Conservation (phyloP, 1,284 basidiomycete genomes). For the Clitocybe nebularis region DNA sequence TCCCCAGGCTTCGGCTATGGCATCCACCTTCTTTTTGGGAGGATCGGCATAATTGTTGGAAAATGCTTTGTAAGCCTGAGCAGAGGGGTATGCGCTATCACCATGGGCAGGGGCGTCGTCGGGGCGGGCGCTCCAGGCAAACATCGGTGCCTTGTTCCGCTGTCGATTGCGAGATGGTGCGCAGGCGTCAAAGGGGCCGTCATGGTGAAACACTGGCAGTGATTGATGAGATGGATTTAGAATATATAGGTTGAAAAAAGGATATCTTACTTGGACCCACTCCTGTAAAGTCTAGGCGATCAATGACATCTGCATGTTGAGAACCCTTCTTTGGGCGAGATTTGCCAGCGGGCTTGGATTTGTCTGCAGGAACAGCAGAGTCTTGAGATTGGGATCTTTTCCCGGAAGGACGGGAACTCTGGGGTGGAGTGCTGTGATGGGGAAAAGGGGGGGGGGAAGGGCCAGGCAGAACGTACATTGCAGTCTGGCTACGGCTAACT, state of each 20-base stretch:
- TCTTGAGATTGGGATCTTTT: slow-evolving; percentile 73
- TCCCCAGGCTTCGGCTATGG: slow-evolving; percentile 83
- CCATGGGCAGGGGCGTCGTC: slow-evolving; percentile 36
- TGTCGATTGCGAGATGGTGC: slow-evolving; percentile 82
- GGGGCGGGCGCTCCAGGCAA: slow-evolving; percentile 60
- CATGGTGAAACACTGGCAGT: slow-evolving; percentile 76
- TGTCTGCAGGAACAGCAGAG: slow-evolving; percentile 50
- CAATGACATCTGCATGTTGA: slow-evolving; percentile 47
- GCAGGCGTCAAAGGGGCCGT: slow-evolving; percentile 85
- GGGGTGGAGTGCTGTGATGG: slow-evolving; percentile 19
- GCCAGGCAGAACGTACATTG: slow-evolving; percentile 22
- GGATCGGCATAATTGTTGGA: slow-evolving; percentile 50
- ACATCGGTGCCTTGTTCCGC: slow-evolving; percentile 73
- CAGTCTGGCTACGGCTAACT: slow-evolving; percentile 34
- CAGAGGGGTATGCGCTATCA: slow-evolving; percentile 50
- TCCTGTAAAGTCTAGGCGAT: slow-evolving; percentile 45
- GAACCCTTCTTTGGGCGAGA: slow-evolving; percentile 62
- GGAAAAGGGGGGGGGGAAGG: slow-evolving; percentile 12
- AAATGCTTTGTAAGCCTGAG: slow-evolving; percentile 42
- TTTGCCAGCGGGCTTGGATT: slow-evolving; percentile 44
- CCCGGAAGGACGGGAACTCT: slow-evolving; percentile 30
- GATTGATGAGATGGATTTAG: slow-evolving; percentile 15
- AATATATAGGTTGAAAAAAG: slow-evolving; percentile 13
- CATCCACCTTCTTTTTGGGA: slow-evolving; percentile 75
- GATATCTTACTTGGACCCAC: slow-evolving; percentile 68